Evolutionary conservation across 106 monocot genomes (phyloP), one percentile per base, ranked within the genome.

Genomic region (Apostasia shenzhenica): DNA sequence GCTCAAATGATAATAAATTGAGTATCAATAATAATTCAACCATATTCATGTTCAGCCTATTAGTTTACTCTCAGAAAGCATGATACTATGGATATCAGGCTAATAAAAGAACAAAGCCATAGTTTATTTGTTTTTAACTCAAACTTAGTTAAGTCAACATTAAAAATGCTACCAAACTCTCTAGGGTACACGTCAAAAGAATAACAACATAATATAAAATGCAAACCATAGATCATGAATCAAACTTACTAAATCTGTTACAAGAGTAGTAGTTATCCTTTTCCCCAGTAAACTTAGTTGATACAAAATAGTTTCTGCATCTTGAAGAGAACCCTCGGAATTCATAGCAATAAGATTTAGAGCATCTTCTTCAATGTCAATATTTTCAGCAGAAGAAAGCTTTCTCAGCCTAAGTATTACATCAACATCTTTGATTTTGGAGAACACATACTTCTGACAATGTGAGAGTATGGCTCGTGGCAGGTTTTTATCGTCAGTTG

Each of bases 241-340:
- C 8, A 64, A 54, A 75, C 85, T 86, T 67, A 91, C 90, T 13
- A 91, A 77, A 62, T 86, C 86, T 75, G 81, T 79, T 14, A 86
- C 90, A 71, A 81, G 86, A 41, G 83, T 77, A 41, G 79, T 56
- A 2, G 90, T 86, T 37, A 91, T 84, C 79, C 46, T 79, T 69
- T 75, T 86, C 13, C 90, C 83, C 60, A 86, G 71, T 57, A 86
- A 81, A 72, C 77, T 81, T 45, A 86, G 39, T 71, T 91, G 83
- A 6, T 86, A 83, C 39, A 91, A 70, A 73, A 86, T 81, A 45
- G 74, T 86, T 79, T 86, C 90, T 47, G 90, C 90, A 85, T 91
- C 86, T 37, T 76, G 62, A 58, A 86, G 83, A 72, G 90, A 91
- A 66, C 90, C 90, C 72, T 86, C 74, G 7, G 86, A 86, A 67